Evolutionary conservation across 352 stramenopile species (phyloP), one percentile per base, ranked within the genome.

Genomic region (Pythium plurisporium): DNA sequence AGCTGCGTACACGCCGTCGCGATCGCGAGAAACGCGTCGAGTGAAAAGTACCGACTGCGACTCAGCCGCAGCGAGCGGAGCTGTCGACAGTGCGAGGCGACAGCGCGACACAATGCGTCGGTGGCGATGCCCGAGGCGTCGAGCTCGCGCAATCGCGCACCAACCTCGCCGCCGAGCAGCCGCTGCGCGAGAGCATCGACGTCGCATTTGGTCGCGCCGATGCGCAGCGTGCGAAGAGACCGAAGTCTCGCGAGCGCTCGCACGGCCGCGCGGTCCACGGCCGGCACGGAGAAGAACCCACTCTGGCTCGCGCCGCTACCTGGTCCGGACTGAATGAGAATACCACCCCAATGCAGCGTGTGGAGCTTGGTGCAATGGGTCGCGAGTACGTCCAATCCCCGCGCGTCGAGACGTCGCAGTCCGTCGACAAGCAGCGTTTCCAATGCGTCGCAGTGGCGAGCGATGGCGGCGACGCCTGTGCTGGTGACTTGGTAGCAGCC

Each of bases 31-130:
- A 93, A 86, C 27, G 74, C 86, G 17, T 42, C 22, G 31, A 74
- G 55, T 0, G 73, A 81, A 56, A 93, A 89, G 43, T 91, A 89
- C n/a, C 82, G 74, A 51, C 79, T 90, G 11, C 80, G 79, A 53
- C 76, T 79, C 15, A 93, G 78, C 6, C 75, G 70, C 38, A 93
- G 64, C 11, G 34, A 29, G 17, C 60, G 67, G n/a, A 93, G 47
- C 3, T 67, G 59, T 2, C 17, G 3, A 7, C 69, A 81, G 50
- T 61, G 70, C 1, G 62, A 12, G 4, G 72, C 72, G 10, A 93
- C 55, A 1, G 62, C 59, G n/a, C 60, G 33, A 38, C 77, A 89
- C 7, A 93, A 66, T 12, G 65, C 68, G 44, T 91, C 81, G 0
- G 76, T 91, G 0, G 74, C 81, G 27, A 91, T 79, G 30, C 71